Conservation (phyloP, 805 yeast genomes). For the Cyberlindnera maritima region DNA sequence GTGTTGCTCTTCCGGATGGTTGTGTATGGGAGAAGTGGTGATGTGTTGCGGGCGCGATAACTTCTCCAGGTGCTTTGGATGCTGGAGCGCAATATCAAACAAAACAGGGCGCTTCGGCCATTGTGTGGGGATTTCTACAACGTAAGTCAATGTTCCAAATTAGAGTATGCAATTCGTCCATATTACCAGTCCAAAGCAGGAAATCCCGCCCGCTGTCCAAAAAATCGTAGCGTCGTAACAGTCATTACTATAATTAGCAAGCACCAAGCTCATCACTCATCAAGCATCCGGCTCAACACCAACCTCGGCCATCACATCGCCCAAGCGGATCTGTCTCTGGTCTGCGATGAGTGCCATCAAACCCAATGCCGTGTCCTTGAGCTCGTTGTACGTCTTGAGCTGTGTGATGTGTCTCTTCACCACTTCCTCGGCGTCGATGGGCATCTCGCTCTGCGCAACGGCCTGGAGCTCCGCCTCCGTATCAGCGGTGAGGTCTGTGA, state of each 20-base stretch:
- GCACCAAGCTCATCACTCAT: background rate
- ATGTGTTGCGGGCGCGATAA: too few relatives aligned
- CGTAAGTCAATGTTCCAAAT: too few relatives aligned
- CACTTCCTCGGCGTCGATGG: slow-evolving; percentile 40
- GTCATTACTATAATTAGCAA: too few relatives aligned
- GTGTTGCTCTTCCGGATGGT: background rate
- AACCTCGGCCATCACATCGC: slow-evolving; percentile 53
- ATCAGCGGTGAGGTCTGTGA: slow-evolving; percentile 9
- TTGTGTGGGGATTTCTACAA: too few relatives aligned
- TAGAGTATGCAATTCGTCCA: too few relatives aligned
- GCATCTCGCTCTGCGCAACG: slow-evolving; percentile 15
- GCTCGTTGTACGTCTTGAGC: slow-evolving; percentile 57
- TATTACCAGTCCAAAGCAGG: too few relatives aligned
- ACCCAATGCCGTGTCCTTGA: slow-evolving; percentile 58
- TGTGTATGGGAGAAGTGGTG: too few relatives aligned
- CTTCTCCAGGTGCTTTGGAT: too few relatives aligned
- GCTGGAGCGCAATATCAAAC: too few relatives aligned
- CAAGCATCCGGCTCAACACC: slow-evolving; percentile 29
- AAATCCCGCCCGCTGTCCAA: too few relatives aligned
- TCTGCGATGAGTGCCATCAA: slow-evolving; percentile 60
- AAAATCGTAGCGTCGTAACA: too few relatives aligned
- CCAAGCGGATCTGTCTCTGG: slow-evolving; percentile 45
- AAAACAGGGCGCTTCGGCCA: too few relatives aligned
- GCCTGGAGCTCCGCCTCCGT: slow-evolving; percentile 10
- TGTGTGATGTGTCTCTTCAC: slow-evolving; percentile 50